These are phyloP conservation scores for Agrocybe pediades DNA, from an alignment of 768 basidiomycete species.

Conservation along the genomic window DNA sequence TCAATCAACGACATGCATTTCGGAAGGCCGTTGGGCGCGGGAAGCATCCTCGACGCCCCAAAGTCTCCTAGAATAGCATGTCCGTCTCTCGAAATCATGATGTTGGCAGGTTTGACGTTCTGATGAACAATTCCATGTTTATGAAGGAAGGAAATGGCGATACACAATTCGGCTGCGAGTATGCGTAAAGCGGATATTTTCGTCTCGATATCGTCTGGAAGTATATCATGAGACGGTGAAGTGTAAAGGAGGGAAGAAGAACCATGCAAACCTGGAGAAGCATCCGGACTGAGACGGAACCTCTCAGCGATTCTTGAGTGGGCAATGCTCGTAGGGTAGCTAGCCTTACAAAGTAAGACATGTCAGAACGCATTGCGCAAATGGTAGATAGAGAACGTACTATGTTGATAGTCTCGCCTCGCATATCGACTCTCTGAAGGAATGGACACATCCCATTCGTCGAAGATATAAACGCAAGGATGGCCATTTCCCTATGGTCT, in stretches of 20 bases:
- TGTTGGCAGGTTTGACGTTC: conserved; percentile 69
- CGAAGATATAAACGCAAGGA: conserved; percentile 6
- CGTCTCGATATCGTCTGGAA: neutral
- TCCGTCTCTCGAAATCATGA: conserved; percentile 52
- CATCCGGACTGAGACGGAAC: conserved; percentile 16
- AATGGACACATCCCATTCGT: conserved; percentile 8
- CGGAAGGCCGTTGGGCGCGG: conserved; percentile 1
- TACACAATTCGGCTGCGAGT: conserved; percentile 31
- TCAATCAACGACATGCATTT: neutral
- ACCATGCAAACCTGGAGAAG: neutral
- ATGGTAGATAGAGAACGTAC: conserved; percentile 1
- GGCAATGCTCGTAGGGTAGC: conserved; percentile 31
- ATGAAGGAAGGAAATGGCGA: conserved; percentile 46
- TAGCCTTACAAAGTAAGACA: conserved; percentile 21
- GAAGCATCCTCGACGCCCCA: conserved; percentile 47
- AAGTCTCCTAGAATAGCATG: conserved; percentile 64
- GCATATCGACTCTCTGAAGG: conserved; percentile 6
- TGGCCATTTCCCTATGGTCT: neutral
- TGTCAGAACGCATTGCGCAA: neutral
- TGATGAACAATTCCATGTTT: conserved; percentile 66
- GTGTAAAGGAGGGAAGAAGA: neutral
- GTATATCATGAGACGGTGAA: neutral
- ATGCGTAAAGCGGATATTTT: conserved; percentile 23
- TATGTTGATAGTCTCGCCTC: neutral
- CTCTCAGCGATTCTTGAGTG: conserved; percentile 28